Evolutionary conservation across 1,284 basidiomycete genomes (phyloP), one percentile per base, ranked within the genome.

Genomic region (Amylostereum areolatum): DNA sequence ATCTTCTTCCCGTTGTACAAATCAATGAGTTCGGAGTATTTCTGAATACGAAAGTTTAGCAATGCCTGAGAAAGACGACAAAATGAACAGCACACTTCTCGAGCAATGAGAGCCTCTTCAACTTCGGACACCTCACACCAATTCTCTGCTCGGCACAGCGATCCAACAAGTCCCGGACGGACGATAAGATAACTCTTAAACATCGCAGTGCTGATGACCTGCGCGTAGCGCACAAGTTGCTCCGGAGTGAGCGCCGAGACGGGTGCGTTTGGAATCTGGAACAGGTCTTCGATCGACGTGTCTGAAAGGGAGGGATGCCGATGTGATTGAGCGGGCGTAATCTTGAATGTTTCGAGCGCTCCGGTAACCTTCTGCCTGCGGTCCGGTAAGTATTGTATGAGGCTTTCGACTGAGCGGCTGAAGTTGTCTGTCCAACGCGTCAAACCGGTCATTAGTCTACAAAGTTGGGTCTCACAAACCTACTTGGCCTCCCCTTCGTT

Each of bases 81-180:
- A 2, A 46, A 7, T 42, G 30, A 31, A 43, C 5, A 25, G 59
- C 76, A 48, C 55, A 92, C 93, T 78, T 89, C 85, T 31, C 88
- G 79, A 33, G 83, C 82, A 55, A 82, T 78, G 40, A 99, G 68
- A 50, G 94, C 80, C 61, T 89, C 90, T 64, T 98, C 94, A 0
- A 99, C 92, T 62, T 98, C 92, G 1, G 85, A 83, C 0, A 98
- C 93, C 62, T 98, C 93, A 67, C 95, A 98, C 92, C 94, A 99
- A 66, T 98, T 98, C 24, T 91, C 83, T 36, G 96, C 75, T 35
- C 97, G 79, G 66, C 96, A 98, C 40, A 99, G 67, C 27, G 92
- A 83, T 0, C 92, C 93, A 4, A 99, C 72, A 51, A 99, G 70
- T 7, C 79, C 82, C 0, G 96, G 94, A 49, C 89, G 77, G 30